Evolutionary conservation across 2,329 filamentous ascomycete genomes (phyloP), one percentile per base, ranked within the genome.

Genomic region (Claviceps monticola): DNA sequence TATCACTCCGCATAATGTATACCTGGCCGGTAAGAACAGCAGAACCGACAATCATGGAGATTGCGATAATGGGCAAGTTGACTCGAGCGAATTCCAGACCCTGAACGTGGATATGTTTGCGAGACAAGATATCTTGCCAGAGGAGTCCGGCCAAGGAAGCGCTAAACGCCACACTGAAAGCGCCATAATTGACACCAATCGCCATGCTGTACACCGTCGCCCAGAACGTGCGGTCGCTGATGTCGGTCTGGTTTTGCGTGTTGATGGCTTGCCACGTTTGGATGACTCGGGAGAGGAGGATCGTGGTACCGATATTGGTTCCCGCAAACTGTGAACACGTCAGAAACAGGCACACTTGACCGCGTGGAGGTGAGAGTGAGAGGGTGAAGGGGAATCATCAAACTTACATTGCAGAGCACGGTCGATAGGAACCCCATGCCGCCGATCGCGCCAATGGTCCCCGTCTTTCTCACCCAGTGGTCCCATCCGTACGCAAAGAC

Each of bases 231-330:
- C 83, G 74, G 44, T 86, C 68, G 13, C 70, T 75, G 48, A 88
- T 83, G 1, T 72, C 64, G 1, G 62, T 65, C 0, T 66, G 65
- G 41, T 71, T 74, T 0, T 56, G 53, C 0, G 60, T 51, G 56
- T 83, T 79, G 42, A 88, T 84, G 1, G 68, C 59, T 55, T 78
- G 69, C 84, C 84, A 88, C 0, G 77, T 69, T 61, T 88, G 84
- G 11, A 88, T 77, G 6, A 87, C 75, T 3, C 84, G 80, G 8
- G 77, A 86, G 1, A 88, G 71, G 0, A 88, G 75, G 59, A 88
- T 88, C 0, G 84, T 83, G 0, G 84, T 86, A 37, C 84, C 84
- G 50, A 88, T 88, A 56, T 88, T 88, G 1, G 84, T 88, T 17
- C 84, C 84, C 0, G 84, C 82, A 57, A 87, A 88, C 82, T 87